These are phyloP conservation scores for Phoenix roebelenii DNA, from an alignment of 176 grass and related monocot species.

Conservation along the genomic window DNA sequence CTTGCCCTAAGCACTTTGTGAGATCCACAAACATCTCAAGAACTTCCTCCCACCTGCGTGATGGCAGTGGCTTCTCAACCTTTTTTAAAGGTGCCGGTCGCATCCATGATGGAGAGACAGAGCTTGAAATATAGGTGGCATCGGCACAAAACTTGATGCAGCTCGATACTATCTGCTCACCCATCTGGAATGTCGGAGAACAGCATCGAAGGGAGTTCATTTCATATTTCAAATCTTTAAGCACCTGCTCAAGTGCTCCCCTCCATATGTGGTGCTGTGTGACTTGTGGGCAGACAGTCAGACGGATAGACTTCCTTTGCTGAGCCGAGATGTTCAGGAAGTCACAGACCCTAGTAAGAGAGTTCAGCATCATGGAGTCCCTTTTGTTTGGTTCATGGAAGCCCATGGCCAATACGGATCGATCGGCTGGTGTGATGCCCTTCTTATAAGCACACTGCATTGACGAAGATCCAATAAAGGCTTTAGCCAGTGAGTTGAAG, in stretches of 20 bases:
- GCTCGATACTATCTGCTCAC: conserved; percentile 46
- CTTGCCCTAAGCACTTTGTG: conserved; percentile 33
- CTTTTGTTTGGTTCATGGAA: conserved; percentile 14
- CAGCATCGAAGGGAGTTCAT: conserved; percentile 21
- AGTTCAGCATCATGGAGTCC: conserved; percentile 28
- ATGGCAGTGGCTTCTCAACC: conserved; percentile 2
- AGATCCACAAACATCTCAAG: conserved; percentile 76
- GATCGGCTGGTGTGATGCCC: neutral
- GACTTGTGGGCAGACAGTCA: conserved; percentile 64
- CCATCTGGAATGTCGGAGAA: conserved; percentile 38
- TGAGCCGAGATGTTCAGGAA: conserved; percentile 61
- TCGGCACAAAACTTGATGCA: conserved; percentile 38
- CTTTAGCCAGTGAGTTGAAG: conserved; percentile 47
- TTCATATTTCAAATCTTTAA: conserved; percentile 46
- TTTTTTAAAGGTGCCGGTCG: conserved; percentile 44
- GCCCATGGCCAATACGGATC: neutral
- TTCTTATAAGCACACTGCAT: neutral
- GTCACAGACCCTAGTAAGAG: conserved; percentile 51
- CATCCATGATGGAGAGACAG: conserved; percentile 63
- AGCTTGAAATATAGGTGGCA: conserved; percentile 19
- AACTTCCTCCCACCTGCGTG: conserved; percentile 70
- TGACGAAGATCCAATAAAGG: conserved; percentile 21
- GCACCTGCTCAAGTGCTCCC: conserved; percentile 53
- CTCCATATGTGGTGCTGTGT: conserved; percentile 81
- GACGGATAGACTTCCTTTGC: conserved; percentile 49